These are phyloP conservation scores for Bimuria novae-zelandiae DNA, from an alignment of 2,329 filamentous ascomycete species.

Conservation along the genomic window DNA sequence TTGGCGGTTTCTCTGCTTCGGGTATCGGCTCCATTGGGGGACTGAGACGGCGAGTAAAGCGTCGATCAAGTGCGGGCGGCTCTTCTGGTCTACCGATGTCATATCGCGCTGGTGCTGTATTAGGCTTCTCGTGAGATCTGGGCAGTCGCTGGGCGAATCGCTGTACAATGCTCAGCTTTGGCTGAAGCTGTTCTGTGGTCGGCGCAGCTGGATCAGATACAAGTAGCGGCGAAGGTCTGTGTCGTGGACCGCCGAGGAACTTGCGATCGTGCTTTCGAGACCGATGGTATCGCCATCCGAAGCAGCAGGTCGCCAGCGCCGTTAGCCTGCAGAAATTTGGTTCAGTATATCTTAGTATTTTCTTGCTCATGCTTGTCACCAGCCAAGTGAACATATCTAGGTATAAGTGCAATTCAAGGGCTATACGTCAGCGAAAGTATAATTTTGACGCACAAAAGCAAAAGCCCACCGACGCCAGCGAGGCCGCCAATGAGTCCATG, in stretches of 20 bases:
- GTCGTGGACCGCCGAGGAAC: constrained; percentile 2
- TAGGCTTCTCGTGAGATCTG: background rate
- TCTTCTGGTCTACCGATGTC: background rate
- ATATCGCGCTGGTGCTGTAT: background rate
- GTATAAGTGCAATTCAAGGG: background rate
- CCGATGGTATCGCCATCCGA: constrained; percentile 3
- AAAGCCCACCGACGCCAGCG: constrained; percentile 2
- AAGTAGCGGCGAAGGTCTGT: background rate
- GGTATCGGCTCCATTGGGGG: constrained; percentile 7
- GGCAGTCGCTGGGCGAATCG: background rate
- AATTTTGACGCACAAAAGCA: constrained; percentile 3
- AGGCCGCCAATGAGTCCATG: constrained; percentile 4
- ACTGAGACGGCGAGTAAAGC: background rate
- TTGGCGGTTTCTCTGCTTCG: too few species aligned
- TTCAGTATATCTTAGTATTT: too few species aligned
- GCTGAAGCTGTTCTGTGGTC: background rate
- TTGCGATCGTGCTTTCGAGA: constrained; percentile 1
- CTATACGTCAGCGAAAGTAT: background rate
- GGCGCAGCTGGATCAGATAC: background rate
- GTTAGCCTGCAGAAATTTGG: background rate
- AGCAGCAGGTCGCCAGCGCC: background rate
- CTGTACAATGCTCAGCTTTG: background rate
- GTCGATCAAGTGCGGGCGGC: background rate
- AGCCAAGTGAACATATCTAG: background rate
- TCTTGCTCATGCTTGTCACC: too few species aligned